phyloP scores from a whole-genome alignment of 805 yeast genomes.

The Candida patagonica region DNA sequence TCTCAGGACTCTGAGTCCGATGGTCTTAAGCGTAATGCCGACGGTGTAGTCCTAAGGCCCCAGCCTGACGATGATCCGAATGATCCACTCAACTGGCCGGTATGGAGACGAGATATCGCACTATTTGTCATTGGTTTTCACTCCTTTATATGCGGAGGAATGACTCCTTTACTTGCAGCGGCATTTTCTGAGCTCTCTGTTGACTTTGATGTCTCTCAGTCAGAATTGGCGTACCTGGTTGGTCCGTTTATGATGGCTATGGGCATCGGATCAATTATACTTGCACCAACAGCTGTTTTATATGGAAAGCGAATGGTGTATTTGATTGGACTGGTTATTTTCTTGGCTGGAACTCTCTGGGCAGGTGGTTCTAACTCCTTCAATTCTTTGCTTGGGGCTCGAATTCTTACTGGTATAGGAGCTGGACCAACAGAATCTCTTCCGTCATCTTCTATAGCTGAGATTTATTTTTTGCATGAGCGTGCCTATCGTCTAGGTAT shows the following conservation, averaged over 20 bases:
- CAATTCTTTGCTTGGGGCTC: constrained; percentile 46
- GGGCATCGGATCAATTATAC: constrained; percentile 49
- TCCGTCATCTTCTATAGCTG: constrained; percentile 53
- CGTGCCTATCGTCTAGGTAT: constrained; percentile 52
- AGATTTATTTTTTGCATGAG: constrained; percentile 51
- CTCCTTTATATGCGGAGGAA: constrained; percentile 54
- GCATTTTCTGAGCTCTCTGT: constrained; percentile 36
- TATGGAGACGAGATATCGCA: constrained; percentile 48
- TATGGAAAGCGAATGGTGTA: constrained; percentile 48
- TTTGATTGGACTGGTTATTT: constrained; percentile 37
- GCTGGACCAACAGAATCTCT: constrained; percentile 52
- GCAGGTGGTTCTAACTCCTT: constrained; percentile 42
- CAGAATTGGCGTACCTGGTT: constrained; percentile 42
- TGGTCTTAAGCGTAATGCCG: constrained; percentile 32
- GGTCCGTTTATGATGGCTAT: constrained; percentile 51
- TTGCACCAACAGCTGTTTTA: constrained; percentile 47
- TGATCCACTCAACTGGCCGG: constrained; percentile 60
- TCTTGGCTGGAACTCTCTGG: constrained; percentile 45
- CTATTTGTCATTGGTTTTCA: constrained; percentile 45
- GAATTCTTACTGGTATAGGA: constrained; percentile 51
- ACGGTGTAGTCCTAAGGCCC: constrained; percentile 46
- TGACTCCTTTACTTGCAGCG: constrained; percentile 51
- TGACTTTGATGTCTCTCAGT: constrained; percentile 36
- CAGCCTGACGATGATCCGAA: constrained; percentile 57
- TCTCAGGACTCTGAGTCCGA: too few relatives aligned